Base-by-base conservation (phyloP, 805 yeast species). In the Hanseniaspora hatyaiensis region DNA sequence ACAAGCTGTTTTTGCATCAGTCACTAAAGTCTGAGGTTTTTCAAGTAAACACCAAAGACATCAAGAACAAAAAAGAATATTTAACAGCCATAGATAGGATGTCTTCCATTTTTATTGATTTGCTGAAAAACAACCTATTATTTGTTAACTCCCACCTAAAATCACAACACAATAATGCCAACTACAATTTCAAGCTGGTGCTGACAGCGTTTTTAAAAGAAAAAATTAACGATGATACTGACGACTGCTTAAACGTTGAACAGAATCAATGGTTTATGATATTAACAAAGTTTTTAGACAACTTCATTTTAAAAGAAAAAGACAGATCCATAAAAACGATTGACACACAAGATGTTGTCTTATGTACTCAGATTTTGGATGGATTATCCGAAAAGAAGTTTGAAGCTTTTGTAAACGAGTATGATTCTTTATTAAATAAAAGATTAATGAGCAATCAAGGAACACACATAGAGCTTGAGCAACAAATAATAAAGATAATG, bases 211-310 rank as follows among this genome's bases (percentile, higher is more conserved):
- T 31, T 30, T 23, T 18, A 4, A 37, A 30, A 16, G 8, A 18
- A 4, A 8, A 31, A 4, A 6, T 45, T 2, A 45, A 45, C 19
- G 31, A 23, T 2, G 49, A 45, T 18, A 30, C 30, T 6, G 16
- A 15, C 8, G n/a, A 23, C 3, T n/a, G 13, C 6, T 12, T 37
- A 19, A 32, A 33, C 12, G 23, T 37, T 37, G 49, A 45, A 31
- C 24, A 37, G 3, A 37, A 45, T 16, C 20, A 45, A 24, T 37
- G 41, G 42, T 45, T 37, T 31, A 19, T 45, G 19, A 26, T 45
- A 2, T 31, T 45, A 6, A 23, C 16, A 15, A 36, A 40, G 26
- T 37, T 28, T 13, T 37, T 45, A 12, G 49, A 45, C n/a, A 15
- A 13, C 4, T 45, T 23, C 19, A 16, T 37, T 18, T 26, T 26